These are phyloP conservation scores for Aplosporella prunicola DNA, from an alignment of 2,329 filamentous ascomycete genomes.

Conservation along the genomic window DNA sequence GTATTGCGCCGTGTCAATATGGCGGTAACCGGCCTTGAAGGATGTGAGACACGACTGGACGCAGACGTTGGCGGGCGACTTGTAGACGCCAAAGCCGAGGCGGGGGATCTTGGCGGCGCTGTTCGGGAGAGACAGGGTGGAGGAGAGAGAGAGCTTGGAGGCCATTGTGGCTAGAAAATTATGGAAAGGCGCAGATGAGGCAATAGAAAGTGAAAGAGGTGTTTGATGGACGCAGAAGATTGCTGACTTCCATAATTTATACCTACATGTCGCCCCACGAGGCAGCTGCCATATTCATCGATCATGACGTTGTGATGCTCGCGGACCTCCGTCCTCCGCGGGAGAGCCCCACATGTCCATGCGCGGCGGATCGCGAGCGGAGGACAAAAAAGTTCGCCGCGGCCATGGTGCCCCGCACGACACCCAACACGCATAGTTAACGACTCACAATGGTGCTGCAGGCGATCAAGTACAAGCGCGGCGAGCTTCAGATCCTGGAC, in stretches of 20 bases:
- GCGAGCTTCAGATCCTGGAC: slow-evolving; percentile 67
- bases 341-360: no score
- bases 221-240: background rate
- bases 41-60: slow-evolving; percentile 50
- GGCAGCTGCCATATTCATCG: no score
- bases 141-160: slow-evolving; percentile 34
- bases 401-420: background rate
- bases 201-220: background rate
- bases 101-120: slow-evolving; percentile 48
- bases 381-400: no score
- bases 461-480: slow-evolving; percentile 67
- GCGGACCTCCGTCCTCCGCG: no score
- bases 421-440: no score
- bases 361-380: no score
- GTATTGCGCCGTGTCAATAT: slow-evolving; percentile 59
- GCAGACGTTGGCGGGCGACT: slow-evolving; percentile 46
- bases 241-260: no score
- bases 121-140: slow-evolving; percentile 42
- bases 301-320: no score
- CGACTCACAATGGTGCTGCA: slow-evolving; percentile 50
- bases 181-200: background rate
- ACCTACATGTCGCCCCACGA: no score
- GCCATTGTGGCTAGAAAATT: slow-evolving; percentile 1
- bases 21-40: slow-evolving; percentile 49
- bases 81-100: slow-evolving; percentile 65